These are phyloP conservation scores for Vitis cinerea DNA, from an alignment of 164 flowering plant genomes.

Conservation along the genomic window DNA sequence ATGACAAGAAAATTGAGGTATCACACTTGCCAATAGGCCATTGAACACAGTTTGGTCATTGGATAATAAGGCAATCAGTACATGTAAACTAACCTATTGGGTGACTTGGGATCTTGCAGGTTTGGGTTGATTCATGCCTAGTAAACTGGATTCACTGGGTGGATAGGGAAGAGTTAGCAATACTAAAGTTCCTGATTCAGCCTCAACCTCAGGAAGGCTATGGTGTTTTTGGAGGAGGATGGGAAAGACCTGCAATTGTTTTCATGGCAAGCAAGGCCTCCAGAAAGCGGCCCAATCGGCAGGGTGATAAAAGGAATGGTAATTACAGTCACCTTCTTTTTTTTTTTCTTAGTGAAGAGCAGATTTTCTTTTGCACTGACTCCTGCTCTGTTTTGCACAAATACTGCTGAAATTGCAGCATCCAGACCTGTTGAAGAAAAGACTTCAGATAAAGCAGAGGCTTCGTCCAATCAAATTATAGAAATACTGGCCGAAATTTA, in stretches of 20 bases:
- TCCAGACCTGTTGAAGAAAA: conserved; percentile 35
- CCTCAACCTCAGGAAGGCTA: conserved; percentile 51
- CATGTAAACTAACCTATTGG: not conserved
- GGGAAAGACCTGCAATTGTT: conserved; percentile 65
- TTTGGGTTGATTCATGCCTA: conserved; percentile 68
- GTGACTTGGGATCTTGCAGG: conserved; percentile 25
- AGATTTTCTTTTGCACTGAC: not conserved
- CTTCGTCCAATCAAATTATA: conserved; percentile 41
- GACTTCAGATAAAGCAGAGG: conserved; percentile 60
- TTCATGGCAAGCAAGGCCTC: conserved; percentile 60
- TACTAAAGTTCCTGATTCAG: conserved; percentile 54
- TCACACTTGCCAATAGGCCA: too few relatives aligned
- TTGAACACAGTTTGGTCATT: too few relatives aligned
- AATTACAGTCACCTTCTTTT: not conserved
- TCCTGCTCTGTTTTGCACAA: not conserved
- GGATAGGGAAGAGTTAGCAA: conserved; percentile 50
- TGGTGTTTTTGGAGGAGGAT: conserved; percentile 70
- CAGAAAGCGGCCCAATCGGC: conserved; percentile 39
- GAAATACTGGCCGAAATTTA: not conserved
- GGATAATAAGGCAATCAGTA: too few relatives aligned
- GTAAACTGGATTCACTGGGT: conserved; percentile 79
- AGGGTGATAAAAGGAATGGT: conserved; percentile 28
- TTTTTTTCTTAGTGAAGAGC: not conserved
- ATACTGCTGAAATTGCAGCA: conserved; percentile 15
- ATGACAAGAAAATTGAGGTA: too few relatives aligned